A percentile compares a stretch with the other conserved stretches of the same genome.
Conservation (phyloP, 164 flowering plant species). For the grape (Vitis vinifera) region DNA sequence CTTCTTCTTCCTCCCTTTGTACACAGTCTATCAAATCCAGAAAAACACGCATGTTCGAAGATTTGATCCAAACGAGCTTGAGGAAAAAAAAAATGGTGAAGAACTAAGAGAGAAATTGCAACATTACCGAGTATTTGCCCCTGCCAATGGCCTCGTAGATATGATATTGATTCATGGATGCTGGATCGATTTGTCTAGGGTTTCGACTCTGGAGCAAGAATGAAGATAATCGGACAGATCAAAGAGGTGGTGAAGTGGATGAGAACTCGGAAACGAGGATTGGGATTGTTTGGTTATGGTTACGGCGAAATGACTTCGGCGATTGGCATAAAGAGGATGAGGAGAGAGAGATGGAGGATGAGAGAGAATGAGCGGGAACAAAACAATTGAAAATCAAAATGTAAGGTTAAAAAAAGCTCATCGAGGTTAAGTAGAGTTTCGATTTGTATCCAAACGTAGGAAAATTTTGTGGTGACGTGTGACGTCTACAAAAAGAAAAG, state of each 20-base stretch:
- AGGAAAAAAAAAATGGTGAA: background rate
- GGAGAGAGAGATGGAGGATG: background rate
- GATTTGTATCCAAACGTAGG: too few species aligned
- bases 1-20: conserved; percentile 98
- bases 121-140: conserved; percentile 77
- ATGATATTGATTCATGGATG: conserved; percentile 78
- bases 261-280: background rate
- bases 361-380: background rate
- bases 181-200: conserved; percentile 2
- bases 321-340: too few species aligned
- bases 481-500: too few species aligned
- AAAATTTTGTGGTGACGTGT: too few species aligned
- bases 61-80: background rate
- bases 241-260: conserved; percentile 6
- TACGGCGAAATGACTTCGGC: background rate
- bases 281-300: background rate
- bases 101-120: background rate
- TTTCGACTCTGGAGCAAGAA: background rate
- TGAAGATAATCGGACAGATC: background rate
- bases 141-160: conserved; percentile 85
- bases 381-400: background rate
- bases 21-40: conserved; percentile 60
- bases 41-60: background rate
- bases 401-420: too few species aligned
- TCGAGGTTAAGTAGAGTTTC: too few species aligned